These are phyloP conservation scores for Camelina hispida DNA, from an alignment of 345 rosid genomes.

Conservation along the genomic window DNA sequence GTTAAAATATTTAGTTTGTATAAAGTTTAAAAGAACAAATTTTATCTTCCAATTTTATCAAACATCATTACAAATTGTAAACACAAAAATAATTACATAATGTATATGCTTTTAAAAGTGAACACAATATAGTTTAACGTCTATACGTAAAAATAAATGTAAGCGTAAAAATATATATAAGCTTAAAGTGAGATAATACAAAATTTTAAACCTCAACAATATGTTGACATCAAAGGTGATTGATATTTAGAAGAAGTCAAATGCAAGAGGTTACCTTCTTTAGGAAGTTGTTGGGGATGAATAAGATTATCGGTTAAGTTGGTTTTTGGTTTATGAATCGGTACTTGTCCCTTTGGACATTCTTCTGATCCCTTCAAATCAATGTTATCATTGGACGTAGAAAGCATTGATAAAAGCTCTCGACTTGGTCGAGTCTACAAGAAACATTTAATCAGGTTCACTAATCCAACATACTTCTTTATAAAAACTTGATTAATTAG, in stretches of 20 bases:
- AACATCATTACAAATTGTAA: too few relatives aligned
- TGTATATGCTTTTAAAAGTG: too few relatives aligned
- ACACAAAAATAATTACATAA: too few relatives aligned
- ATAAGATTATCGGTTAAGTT: slow-evolving; percentile 19
- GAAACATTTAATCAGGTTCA: background rate
- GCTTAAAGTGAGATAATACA: background rate
- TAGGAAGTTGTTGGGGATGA: slow-evolving; percentile 13
- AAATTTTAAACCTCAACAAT: background rate
- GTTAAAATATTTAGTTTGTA: background rate
- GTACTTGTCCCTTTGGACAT: slow-evolving; percentile 40
- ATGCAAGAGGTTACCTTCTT: slow-evolving; percentile 19
- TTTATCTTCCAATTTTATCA: too few relatives aligned
- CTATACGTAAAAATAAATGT: too few relatives aligned
- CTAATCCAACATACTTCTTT: background rate
- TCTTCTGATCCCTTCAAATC: slow-evolving; percentile 23
- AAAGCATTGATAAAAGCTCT: slow-evolving; percentile 34
- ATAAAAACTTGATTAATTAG: background rate
- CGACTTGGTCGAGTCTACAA: slow-evolving; percentile 35
- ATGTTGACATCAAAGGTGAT: background rate
- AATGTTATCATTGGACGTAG: slow-evolving; percentile 18
- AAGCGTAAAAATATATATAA: too few relatives aligned
- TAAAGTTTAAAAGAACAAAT: too few relatives aligned
- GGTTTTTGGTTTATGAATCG: slow-evolving; percentile 32
- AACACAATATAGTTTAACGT: too few relatives aligned
- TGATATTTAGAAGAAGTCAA: slow-evolving; percentile 1